Percentiles rank a stretch among this genome's conserved stretches.
These are phyloP conservation scores for Pinus albicaulis DNA, from an alignment of 75 land plant species.

Conservation along the genomic window DNA sequence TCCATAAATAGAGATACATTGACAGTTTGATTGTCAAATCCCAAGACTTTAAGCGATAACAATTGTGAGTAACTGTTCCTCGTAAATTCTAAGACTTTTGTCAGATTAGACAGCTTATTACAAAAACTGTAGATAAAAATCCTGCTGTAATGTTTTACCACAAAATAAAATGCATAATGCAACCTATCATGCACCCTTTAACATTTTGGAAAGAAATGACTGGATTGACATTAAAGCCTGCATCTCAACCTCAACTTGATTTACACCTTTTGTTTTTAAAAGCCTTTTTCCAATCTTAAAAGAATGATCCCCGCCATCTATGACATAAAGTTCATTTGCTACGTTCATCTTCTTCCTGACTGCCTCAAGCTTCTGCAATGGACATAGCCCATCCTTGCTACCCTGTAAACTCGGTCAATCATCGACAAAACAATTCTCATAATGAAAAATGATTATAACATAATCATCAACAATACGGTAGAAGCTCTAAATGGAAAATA, in stretches of 20 bases:
- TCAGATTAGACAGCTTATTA: too few species aligned
- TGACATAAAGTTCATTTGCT: slow-evolving; percentile 52
- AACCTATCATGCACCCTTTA: too few species aligned
- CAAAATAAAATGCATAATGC: too few species aligned
- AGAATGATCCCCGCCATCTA: slow-evolving; percentile 94
- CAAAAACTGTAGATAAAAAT: too few species aligned
- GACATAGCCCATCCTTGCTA: slow-evolving; percentile 79
- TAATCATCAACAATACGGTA: neutral
- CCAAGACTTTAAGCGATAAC: too few species aligned
- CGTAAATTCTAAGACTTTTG: too few species aligned
- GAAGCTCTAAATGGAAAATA: neutral
- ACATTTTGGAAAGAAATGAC: too few species aligned
- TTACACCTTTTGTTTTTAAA: slow-evolving; percentile 25
- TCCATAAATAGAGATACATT: too few species aligned
- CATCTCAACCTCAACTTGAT: slow-evolving; percentile 56
- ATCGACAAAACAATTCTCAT: neutral
- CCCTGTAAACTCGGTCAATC: slow-evolving; percentile 41
- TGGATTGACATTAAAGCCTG: slow-evolving; percentile 26
- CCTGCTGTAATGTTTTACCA: too few species aligned
- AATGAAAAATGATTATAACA: neutral
- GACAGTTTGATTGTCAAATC: too few species aligned
- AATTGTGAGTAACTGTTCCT: too few species aligned
- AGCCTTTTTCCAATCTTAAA: slow-evolving; percentile 63
- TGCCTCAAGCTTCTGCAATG: slow-evolving; percentile 58
- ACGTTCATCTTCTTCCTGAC: slow-evolving; percentile 60